phyloP scores from a whole-genome alignment of 2,329 filamentous ascomycete genomes.

The Macrophomina phaseolina region DNA sequence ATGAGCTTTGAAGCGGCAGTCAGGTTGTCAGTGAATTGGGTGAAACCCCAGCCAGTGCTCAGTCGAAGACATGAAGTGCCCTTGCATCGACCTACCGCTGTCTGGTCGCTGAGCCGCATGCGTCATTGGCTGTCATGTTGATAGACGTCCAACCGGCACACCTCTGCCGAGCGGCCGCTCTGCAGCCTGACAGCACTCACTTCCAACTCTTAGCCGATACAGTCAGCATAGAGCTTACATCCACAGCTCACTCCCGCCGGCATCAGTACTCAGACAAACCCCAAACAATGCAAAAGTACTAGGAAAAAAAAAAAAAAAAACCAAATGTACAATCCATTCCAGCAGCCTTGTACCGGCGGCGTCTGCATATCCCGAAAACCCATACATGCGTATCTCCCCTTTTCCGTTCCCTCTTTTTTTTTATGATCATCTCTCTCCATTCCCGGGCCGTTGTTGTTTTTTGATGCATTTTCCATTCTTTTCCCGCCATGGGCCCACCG shows the following conservation, averaged over 20 bases:
- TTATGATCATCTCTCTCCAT: neutral
- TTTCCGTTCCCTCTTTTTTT: neutral
- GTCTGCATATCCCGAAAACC: conserved; percentile 2
- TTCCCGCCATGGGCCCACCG: neutral
- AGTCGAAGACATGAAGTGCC: too few relatives aligned
- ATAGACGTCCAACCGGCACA: neutral
- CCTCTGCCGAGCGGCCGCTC: neutral
- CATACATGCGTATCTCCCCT: neutral
- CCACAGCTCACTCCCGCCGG: too few relatives aligned
- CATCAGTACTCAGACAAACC: too few relatives aligned
- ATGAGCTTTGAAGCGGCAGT: neutral
- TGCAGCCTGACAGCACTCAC: neutral
- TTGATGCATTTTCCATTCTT: neutral
- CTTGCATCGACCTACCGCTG: neutral
- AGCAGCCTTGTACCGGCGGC: neutral
- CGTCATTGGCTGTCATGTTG: conserved; percentile 9
- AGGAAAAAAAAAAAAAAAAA: neutral
- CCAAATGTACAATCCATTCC: neutral
- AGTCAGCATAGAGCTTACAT: too few relatives aligned
- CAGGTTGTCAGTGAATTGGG: neutral
- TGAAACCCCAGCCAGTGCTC: neutral
- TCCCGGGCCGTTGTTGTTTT: neutral
- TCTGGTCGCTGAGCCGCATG: neutral
- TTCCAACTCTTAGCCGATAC: neutral
- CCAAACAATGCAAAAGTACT: neutral